Percentiles rank a stretch among this genome's conserved stretches.
These are phyloP conservation scores for Mortierella sp. DNA, from an alignment of 371 early-diverging fungal genomes.

Conservation along the genomic window DNA sequence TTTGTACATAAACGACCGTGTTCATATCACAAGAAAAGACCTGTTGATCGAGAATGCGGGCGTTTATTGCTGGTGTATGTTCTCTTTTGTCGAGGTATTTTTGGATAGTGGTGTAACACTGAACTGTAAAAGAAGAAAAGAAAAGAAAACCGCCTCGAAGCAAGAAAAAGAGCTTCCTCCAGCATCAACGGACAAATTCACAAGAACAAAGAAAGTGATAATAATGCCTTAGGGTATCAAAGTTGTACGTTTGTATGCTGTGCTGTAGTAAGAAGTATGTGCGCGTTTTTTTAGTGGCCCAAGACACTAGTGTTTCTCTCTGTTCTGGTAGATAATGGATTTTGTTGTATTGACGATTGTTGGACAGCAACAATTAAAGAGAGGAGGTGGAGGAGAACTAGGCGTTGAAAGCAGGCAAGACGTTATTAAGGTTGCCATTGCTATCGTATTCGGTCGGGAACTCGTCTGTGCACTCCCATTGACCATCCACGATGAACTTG, in stretches of 20 bases:
- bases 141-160: not conserved
- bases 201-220: not conserved
- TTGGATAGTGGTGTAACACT: not conserved
- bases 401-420: slow-evolving; percentile 30
- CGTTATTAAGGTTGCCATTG: slow-evolving; percentile 59
- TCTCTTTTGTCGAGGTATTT: not conserved
- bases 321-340: not conserved
- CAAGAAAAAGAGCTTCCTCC: too few species aligned
- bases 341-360: not conserved
- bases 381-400: not conserved
- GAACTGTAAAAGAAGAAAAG: not conserved
- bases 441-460: slow-evolving; percentile 44
- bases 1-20: not conserved
- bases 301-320: not conserved
- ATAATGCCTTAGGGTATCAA: not conserved
- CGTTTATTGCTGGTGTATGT: not conserved
- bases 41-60: not conserved
- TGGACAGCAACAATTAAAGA: not conserved
- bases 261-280: not conserved
- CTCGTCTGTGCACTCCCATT: slow-evolving; percentile 59
- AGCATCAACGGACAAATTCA: too few species aligned
- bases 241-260: not conserved
- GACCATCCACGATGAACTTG: slow-evolving; percentile 66
- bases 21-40: not conserved
- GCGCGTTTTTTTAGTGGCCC: not conserved